Evolutionary conservation across 805 yeast species (phyloP), one percentile per base, ranked within the genome.

Genomic region (Hermanozyma aechmeae): DNA sequence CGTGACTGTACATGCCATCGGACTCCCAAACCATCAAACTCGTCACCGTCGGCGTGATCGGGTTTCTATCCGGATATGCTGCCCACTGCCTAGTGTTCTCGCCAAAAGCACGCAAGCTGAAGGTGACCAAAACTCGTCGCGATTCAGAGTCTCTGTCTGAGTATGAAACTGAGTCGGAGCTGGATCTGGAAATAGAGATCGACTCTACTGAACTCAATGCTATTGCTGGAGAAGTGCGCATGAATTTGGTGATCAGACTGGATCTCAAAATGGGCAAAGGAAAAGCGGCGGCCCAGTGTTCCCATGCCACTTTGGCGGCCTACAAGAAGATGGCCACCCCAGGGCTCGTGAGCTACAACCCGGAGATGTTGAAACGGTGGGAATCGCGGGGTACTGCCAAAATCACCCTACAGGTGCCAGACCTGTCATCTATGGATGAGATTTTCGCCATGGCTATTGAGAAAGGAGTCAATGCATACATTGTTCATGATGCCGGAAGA

Each of bases 231-330:
- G 92, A 81, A 50, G 83, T 79, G 9, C 62, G 81, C 45, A 80
- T 89, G 95, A 86, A 92, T 0, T 61, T 92, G 15, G 75, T 86
- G 3, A 85, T 92, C 4, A 74, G 98, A 35, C 81, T 79, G 16
- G 98, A 92, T 51, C 60, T 92, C 36, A 78, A 75, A 24, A 92
- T 92, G 97, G 76, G 80, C 18, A 85, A 84, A 55, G 99, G 99
- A 14, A 92, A 92, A 50, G 79, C 83, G 3, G 96, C 97, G 4
- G 98, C 98, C 5, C 99, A 92, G 50, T 89, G 97, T 54, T 79
- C 86, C 22, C 99, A 92, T 59, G 98, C 98, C n/a, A 93, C 97
- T 0, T 66, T 92, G 19, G 87, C 92, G 0, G 75, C 92, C 42
- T 92, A 82, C 56, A 77, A 81, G 45, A 57, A 74, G 37, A 79